Conservation (phyloP, 768 basidiomycete species). For the Chalciporus sphaerocephalus region DNA sequence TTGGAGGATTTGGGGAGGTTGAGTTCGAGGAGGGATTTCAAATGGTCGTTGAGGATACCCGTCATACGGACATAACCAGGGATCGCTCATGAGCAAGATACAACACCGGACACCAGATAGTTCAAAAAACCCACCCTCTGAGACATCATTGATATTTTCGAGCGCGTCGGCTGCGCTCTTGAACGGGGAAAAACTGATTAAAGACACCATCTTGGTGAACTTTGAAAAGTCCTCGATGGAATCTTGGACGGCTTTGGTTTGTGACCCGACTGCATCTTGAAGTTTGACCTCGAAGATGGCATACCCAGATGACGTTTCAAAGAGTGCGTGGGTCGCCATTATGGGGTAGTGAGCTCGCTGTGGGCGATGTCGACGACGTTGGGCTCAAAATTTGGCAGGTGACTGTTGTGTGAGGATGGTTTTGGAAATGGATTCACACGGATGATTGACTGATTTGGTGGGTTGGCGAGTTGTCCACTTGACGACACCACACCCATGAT, state of each 20-base stretch:
- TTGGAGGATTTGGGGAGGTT: conserved; percentile 71
- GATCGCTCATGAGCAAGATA: background rate
- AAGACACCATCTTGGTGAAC: conserved; percentile 88
- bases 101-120: background rate
- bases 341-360: conserved; percentile 29
- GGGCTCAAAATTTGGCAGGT: conserved; percentile 23
- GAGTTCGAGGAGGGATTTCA: conserved; percentile 80
- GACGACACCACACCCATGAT: too few species aligned
- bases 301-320: conserved; percentile 93
- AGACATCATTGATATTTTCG: conserved; percentile 94
- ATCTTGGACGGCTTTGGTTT: conserved; percentile 73
- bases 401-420: background rate
- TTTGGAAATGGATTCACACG: conserved; percentile 10
- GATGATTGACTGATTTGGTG: too few species aligned
- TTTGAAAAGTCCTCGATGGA: conserved; percentile 83
- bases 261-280: conserved; percentile 81
- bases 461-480: too few species aligned
- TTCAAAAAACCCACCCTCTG: conserved; percentile 65
- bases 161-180: conserved; percentile 89
- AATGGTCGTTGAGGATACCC: conserved; percentile 84
- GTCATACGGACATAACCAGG: conserved; percentile 1
- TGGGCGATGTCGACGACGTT: conserved; percentile 30
- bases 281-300: conserved; percentile 87
- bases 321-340: conserved; percentile 82
- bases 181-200: conserved; percentile 91